Evolutionary conservation across 2,329 filamentous ascomycete genomes (phyloP).

Genomic region (Ciborinia camelliae): DNA sequence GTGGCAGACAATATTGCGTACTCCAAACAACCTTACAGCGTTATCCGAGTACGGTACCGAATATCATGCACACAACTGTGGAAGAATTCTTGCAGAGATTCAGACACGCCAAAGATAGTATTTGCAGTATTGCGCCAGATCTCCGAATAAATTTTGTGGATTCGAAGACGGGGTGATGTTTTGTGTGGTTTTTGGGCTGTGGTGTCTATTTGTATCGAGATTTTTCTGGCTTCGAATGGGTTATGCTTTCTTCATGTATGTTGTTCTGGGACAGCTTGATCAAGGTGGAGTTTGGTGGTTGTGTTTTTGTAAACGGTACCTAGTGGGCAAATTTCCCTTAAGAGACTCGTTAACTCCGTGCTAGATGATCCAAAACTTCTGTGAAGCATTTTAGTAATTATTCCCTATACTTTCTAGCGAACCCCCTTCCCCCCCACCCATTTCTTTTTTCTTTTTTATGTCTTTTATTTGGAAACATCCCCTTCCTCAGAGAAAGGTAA

Average conservation of each 20-base stretch:
- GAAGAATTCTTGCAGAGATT: neutral
- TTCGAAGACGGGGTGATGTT: too few species aligned
- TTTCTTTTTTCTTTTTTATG: too few species aligned
- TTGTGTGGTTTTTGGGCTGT: too few species aligned
- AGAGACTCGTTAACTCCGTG: neutral
- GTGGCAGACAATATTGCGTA: neutral
- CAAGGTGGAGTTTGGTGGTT: neutral
- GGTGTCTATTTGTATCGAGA: neutral
- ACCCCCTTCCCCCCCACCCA: too few species aligned
- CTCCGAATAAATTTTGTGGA: neutral
- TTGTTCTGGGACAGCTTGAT: neutral
- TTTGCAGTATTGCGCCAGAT: neutral
- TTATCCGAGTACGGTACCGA: neutral
- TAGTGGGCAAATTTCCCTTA: too few species aligned
- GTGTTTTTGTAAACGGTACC: neutral
- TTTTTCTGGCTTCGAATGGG: neutral
- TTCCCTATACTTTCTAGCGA: too few species aligned
- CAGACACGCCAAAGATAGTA: neutral
- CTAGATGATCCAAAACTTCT: neutral
- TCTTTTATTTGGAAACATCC: neutral
- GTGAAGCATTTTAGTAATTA: neutral
- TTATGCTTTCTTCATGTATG: neutral
- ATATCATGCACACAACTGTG: neutral
- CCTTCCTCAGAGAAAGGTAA: too few species aligned
- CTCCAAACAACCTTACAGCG: neutral